A percentile compares a stretch with the other conserved stretches of the same genome.
These are phyloP conservation scores for Tulasnella sp. DNA, from an alignment of 768 basidiomycete species.

Conservation along the genomic window DNA sequence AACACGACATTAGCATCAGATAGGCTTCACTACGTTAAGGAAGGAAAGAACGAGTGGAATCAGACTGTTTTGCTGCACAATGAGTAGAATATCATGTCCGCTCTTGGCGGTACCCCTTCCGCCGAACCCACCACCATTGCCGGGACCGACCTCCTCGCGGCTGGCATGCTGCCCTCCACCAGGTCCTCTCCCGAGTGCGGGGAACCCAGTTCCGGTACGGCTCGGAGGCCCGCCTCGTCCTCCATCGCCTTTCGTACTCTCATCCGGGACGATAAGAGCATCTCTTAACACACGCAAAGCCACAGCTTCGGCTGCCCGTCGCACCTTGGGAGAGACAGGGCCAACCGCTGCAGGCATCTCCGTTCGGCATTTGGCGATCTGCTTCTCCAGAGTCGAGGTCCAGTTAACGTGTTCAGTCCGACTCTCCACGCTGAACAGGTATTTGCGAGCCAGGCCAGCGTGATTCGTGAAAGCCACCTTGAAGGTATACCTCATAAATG, in stretches of 20 bases:
- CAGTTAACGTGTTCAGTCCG: constrained; percentile 63
- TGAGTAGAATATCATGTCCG: constrained; percentile 70
- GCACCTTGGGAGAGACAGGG: constrained; percentile 34
- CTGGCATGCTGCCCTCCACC: constrained; percentile 21
- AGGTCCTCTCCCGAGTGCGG: constrained; percentile 3
- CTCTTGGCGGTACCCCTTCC: constrained; percentile 55
- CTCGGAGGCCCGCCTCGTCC: not conserved
- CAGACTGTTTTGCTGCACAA: constrained; percentile 84
- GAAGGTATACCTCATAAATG: constrained; percentile 96
- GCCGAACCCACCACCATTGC: not conserved
- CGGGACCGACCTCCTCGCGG: constrained; percentile 12
- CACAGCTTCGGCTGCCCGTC: constrained; percentile 58
- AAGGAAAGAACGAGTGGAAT: constrained; percentile 60
- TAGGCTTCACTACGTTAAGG: constrained; percentile 15
- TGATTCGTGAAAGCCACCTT: constrained; percentile 70
- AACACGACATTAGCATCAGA: not conserved
- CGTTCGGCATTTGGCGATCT: constrained; percentile 10
- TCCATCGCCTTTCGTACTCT: constrained; percentile 11
- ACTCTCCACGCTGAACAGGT: constrained; percentile 91
- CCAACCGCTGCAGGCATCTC: constrained; percentile 20
- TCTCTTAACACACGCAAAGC: constrained; percentile 80
- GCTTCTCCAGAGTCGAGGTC: constrained; percentile 53
- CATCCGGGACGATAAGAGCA: constrained; percentile 43
- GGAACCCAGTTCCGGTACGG: constrained; percentile 9
- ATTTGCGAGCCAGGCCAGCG: constrained; percentile 58